Evolutionary conservation across 495 filamentous ascomycete species (phyloP).

Genomic region (Saxophila tyrrhenica): DNA sequence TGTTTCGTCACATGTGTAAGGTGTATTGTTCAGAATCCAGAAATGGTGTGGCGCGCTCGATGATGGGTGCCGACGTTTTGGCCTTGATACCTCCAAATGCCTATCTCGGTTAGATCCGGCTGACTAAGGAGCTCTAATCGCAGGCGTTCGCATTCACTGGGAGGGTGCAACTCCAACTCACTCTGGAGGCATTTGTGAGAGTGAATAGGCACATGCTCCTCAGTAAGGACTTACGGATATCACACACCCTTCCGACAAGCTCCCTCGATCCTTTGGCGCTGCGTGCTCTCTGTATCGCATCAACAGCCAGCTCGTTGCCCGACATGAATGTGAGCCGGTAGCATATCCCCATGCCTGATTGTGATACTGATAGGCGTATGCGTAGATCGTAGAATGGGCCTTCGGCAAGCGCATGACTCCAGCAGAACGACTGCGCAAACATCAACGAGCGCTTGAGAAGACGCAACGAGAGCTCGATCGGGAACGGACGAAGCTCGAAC

Average conservation of each 20-base stretch:
- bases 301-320: neutral
- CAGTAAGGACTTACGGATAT: no score
- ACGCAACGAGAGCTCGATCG: conserved; percentile 92
- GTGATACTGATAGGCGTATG: neutral
- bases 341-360: neutral
- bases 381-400: conserved; percentile 90
- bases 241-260: no score
- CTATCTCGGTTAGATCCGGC: conserved; percentile 3
- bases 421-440: conserved; percentile 89
- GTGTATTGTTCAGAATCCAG: no score
- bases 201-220: no score
- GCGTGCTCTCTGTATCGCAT: neutral
- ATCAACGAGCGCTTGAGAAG: conserved; percentile 91
- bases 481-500: conserved; percentile 86
- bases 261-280: no score
- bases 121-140: neutral
- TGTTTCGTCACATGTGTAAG: neutral
- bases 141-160: neutral
- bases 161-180: no score
- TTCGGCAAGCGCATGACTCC: conserved; percentile 98
- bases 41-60: neutral
- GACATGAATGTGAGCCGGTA: neutral
- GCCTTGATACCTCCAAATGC: no score
- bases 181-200: no score
- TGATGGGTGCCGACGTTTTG: no score